phyloP scores from a whole-genome alignment of 352 stramenopile species.

The Globisporangium paroecandrum region DNA sequence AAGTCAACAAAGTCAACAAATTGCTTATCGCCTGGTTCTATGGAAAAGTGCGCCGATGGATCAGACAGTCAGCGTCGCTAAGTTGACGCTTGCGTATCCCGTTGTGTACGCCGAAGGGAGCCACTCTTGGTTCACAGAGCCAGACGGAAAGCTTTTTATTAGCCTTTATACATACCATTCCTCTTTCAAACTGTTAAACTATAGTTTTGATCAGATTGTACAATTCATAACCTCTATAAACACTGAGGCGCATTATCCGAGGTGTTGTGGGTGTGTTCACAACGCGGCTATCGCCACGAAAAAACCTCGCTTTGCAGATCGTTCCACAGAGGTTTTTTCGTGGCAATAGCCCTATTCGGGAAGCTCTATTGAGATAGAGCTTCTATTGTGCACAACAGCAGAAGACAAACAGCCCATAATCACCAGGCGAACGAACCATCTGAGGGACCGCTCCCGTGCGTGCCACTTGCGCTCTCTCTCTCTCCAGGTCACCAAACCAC shows the following conservation, averaged over 20 bases:
- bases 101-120: slow-evolving; percentile 12
- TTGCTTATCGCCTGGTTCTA: neutral
- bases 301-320: neutral
- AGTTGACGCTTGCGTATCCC: slow-evolving; percentile 8
- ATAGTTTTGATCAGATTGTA: no score
- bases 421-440: neutral
- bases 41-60: neutral
- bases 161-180: neutral
- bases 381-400: no score
- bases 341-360: neutral
- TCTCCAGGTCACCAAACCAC: neutral
- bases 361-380: neutral
- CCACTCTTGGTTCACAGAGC: neutral
- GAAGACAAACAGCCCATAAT: neutral
- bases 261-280: neutral
- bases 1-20: no score
- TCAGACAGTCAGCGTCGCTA: neutral
- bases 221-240: neutral
- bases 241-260: neutral
- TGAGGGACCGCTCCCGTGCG: neutral
- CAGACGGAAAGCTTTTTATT: neutral
- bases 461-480: slow-evolving; percentile 1
- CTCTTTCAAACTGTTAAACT: no score
- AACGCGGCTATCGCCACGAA: neutral
- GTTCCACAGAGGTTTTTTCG: neutral